These are phyloP conservation scores for Lepidopterella palustris DNA, from an alignment of 495 filamentous ascomycete genomes.

Conservation along the genomic window DNA sequence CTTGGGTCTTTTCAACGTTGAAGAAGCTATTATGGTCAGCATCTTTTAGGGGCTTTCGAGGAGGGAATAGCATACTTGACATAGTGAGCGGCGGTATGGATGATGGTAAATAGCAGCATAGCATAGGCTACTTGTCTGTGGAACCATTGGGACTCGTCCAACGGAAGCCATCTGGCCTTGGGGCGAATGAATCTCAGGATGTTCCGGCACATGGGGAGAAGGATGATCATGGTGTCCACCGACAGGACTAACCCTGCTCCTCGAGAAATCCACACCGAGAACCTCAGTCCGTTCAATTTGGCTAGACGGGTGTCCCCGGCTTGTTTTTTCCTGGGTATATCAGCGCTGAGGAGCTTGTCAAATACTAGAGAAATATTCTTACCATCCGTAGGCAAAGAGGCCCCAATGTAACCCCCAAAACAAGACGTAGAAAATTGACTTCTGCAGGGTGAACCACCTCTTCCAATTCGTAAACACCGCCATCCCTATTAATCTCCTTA, in stretches of 20 bases:
- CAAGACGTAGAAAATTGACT: constrained; percentile 64
- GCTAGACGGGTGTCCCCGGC: constrained; percentile 56
- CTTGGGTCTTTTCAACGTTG: constrained; percentile 82
- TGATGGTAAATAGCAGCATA: constrained; percentile 70
- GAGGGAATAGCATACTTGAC: constrained; percentile 67
- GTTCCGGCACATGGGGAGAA: constrained; percentile 92
- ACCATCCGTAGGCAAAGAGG: constrained; percentile 88
- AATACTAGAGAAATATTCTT: constrained; percentile 28
- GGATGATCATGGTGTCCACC: constrained; percentile 78
- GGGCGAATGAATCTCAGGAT: constrained; percentile 76
- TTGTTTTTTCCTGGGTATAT: constrained; percentile 67
- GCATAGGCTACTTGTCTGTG: constrained; percentile 93
- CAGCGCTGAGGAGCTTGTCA: constrained; percentile 10
- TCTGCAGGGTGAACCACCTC: constrained; percentile 25
- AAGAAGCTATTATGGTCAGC: constrained; percentile 62
- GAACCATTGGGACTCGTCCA: constrained; percentile 95
- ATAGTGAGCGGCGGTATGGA: constrained; percentile 79
- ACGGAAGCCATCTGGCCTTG: constrained; percentile 77
- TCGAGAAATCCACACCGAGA: constrained; percentile 92
- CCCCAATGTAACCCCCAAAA: constrained; percentile 81
- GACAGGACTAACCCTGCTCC: constrained; percentile 79
- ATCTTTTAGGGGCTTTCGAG: neutral
- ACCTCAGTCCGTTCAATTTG: constrained; percentile 71
- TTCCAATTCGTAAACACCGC: neutral
- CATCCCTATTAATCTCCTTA: constrained; percentile 4